Percentiles rank a stretch among this genome's conserved stretches.
Conservation (phyloP, 345 rosid genomes). For the Mallotus nudiflorus region DNA sequence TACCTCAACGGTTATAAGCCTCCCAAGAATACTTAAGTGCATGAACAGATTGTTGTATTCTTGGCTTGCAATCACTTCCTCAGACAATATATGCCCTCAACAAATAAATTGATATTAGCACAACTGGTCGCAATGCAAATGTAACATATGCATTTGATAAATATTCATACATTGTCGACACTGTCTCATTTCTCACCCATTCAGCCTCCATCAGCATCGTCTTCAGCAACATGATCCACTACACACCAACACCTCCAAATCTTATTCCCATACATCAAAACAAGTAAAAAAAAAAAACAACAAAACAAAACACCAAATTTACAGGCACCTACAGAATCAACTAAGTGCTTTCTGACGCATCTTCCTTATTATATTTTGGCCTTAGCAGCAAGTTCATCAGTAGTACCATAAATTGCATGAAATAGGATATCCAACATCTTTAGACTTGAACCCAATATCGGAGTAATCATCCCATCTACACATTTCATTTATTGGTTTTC, state of each 20-base stretch:
- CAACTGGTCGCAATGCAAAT: no score
- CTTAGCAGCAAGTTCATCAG: neutral
- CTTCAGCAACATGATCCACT: constrained; percentile 5
- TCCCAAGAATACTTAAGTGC: no score
- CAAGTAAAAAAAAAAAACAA: neutral
- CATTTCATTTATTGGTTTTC: neutral
- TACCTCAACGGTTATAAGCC: no score
- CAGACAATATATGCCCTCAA: no score
- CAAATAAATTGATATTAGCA: no score
- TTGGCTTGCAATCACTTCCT: no score
- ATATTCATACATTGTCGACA: no score
- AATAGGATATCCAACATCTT: constrained; percentile 5
- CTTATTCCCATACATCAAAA: neutral
- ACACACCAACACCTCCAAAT: no score
- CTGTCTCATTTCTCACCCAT: no score
- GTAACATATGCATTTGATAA: no score
- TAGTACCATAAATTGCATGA: neutral
- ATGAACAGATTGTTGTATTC: no score
- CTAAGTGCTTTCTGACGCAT: constrained; percentile 6
- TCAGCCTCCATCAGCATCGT: no score
- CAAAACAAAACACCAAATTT: neutral
- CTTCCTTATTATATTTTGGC: neutral
- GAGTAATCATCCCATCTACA: neutral
- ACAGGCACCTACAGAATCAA: neutral
- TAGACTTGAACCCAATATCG: neutral